Evolutionary conservation across 495 filamentous ascomycete species (phyloP), one percentile per base, ranked within the genome.

Genomic region (Tetracladium marchalianum): DNA sequence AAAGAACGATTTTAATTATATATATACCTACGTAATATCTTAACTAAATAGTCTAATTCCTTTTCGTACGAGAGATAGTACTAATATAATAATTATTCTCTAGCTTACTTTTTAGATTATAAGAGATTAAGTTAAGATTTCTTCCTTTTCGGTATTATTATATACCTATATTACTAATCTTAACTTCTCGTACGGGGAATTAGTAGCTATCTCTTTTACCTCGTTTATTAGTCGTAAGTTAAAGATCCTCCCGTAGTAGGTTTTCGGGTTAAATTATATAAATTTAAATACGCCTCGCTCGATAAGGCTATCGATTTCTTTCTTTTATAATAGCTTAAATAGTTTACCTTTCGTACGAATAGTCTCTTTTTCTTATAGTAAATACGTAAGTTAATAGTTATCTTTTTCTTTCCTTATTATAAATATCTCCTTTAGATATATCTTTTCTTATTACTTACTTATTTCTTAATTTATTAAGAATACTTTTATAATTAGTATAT

Each of bases 21-120:
- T 41, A 41, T 41, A 41, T 24, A 15, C 18, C 31, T 41, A 41
- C 11, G 39, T 41, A 8, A 41, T 41, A 41, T 41, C 39, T 17
- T 15, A 24, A 19, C 5, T 9, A 17, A 19, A 41, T 17, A 41
- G 18, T 9, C 31, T 19, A 19, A 41, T 41, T 19, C 39, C 18
- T 41, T 24, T 18, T 19, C 31, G 5, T 19, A 41, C 10, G 16
- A 41, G 13, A 5, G 18, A 19, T 41, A 15, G 39, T 24, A 24
- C 13, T 7, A 41, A 9, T 24, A 15, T 15, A 5, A 41, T 8
- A 41, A 41, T 17, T 17, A 41, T 4, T 7, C 39, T 17, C 31
- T 41, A 24, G 18, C 39, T 41, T 19, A 22, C 39, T 8, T 22
- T 7, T 13, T 41, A 41, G 18, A 41, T 41, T 10, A 24, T 41